Evolutionary conservation across 768 basidiomycete genomes (phyloP).

Genomic region (Trametes gibbosa): DNA sequence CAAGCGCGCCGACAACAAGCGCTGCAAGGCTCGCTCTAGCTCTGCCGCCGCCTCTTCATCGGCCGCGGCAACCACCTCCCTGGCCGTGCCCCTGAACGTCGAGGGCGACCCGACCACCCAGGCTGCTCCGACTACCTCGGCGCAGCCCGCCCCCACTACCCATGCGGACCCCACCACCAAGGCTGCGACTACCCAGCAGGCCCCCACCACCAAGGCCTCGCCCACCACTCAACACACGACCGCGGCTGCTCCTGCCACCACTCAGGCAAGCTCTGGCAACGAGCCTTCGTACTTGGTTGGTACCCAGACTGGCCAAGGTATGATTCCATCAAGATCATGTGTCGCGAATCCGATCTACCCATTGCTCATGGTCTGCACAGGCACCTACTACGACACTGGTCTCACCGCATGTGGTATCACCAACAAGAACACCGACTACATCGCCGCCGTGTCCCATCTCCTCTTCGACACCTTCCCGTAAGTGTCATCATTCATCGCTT

Average conservation of each 20-base stretch:
- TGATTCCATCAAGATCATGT: no score
- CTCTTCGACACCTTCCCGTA: slow-evolving; percentile 64
- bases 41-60: slow-evolving; percentile 21
- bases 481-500: slow-evolving; percentile 23
- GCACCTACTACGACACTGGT: slow-evolving; percentile 58
- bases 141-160: not conserved
- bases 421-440: slow-evolving; percentile 49
- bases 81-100: slow-evolving; percentile 10
- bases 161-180: slow-evolving; percentile 1
- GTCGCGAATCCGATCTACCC: no score
- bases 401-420: slow-evolving; percentile 63
- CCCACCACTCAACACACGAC: no score
- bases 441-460: slow-evolving; percentile 55
- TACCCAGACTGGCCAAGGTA: slow-evolving; percentile 27
- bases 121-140: not conserved
- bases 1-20: slow-evolving; percentile 7
- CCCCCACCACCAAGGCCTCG: slow-evolving; percentile 14
- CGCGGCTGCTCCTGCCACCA: no score
- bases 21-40: slow-evolving; percentile 25
- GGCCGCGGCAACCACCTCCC: slow-evolving; percentile 18
- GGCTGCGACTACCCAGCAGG: slow-evolving; percentile 21
- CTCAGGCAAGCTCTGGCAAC: slow-evolving; percentile 5
- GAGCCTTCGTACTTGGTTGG: slow-evolving; percentile 12
- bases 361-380: no score
- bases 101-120: slow-evolving; percentile 6